Evolutionary conservation across 139 green algal species (phyloP).

Genomic region (Raphidocelis subcapitata): DNA sequence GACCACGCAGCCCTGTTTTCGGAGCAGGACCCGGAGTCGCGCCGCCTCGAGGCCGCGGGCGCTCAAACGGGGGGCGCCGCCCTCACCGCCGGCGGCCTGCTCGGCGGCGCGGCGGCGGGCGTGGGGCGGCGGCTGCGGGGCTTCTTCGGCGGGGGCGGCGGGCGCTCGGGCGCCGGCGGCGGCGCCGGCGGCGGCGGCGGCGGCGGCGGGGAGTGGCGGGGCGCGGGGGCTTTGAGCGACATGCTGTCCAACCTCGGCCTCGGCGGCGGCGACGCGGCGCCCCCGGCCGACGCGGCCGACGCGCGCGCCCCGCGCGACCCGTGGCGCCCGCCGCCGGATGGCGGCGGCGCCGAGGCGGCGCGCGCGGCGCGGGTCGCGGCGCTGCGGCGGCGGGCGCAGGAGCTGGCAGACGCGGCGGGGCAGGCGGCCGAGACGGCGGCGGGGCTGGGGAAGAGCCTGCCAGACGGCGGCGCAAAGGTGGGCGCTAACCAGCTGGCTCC

Average conservation of each 20-base stretch:
- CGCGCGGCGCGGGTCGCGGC: not conserved
- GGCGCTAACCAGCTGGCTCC: not conserved
- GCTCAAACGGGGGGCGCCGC: no score
- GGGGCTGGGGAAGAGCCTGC: not conserved
- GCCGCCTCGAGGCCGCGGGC: slow-evolving; percentile 1
- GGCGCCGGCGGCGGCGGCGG: no score
- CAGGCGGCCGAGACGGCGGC: not conserved
- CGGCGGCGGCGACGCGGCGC: not conserved
- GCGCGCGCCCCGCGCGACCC: not conserved
- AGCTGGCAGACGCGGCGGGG: not conserved
- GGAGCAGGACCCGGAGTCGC: slow-evolving; percentile 36
- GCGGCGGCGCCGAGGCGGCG: not conserved
- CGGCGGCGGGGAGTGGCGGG: not conserved
- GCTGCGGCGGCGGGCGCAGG: not conserved
- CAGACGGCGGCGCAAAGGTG: slow-evolving; percentile 48
- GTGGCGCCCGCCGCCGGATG: not conserved
- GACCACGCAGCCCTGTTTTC: slow-evolving; percentile 86
- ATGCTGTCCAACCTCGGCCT: no score
- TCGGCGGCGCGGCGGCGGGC: no score
- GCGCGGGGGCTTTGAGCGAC: no score
- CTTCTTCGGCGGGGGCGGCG: no score
- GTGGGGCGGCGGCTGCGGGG: not conserved
- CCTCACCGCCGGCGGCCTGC: no score
- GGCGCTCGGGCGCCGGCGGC: no score
- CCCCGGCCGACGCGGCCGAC: not conserved